phyloP scores from a whole-genome alignment of 2,329 filamentous ascomycete species.

The Aspergillus sp. region DNA sequence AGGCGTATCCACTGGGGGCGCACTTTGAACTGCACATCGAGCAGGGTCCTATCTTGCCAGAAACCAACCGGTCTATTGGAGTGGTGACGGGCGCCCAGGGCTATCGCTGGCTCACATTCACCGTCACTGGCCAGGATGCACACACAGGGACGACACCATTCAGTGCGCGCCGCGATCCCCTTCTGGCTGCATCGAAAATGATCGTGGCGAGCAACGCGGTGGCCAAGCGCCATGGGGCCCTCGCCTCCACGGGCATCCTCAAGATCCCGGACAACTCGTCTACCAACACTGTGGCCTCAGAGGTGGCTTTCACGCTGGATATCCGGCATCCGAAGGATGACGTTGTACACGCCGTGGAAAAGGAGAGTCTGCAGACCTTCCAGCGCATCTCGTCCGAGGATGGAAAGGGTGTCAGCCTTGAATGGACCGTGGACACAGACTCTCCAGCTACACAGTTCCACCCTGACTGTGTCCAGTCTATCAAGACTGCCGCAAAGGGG shows the following conservation, averaged over 20 bases:
- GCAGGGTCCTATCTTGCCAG: constrained; percentile 71
- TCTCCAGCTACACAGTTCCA: constrained; percentile 61
- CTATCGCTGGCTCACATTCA: constrained; percentile 67
- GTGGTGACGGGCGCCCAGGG: constrained; percentile 68
- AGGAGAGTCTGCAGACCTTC: constrained; percentile 56
- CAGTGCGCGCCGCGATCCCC: constrained; percentile 59
- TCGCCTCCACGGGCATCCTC: constrained; percentile 67
- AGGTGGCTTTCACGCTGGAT: constrained; percentile 65
- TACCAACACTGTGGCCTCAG: constrained; percentile 67
- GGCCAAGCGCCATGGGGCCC: constrained; percentile 55
- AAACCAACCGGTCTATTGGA: constrained; percentile 59
- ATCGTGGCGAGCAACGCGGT: constrained; percentile 63
- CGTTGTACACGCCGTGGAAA: constrained; percentile 56
- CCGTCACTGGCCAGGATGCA: constrained; percentile 62
- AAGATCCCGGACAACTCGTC: constrained; percentile 58
- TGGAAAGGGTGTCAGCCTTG: constrained; percentile 50
- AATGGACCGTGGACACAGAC: constrained; percentile 60
- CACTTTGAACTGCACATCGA: constrained; percentile 83
- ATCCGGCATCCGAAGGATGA: constrained; percentile 59
- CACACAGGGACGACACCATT: constrained; percentile 72
- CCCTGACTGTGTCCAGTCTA: constrained; percentile 60
- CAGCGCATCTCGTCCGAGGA: constrained; percentile 54
- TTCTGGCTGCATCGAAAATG: constrained; percentile 64
- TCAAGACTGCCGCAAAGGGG: constrained; percentile 55
- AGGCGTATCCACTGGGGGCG: constrained; percentile 63